Conservation (phyloP, 805 yeast species). For the Cyberlindnera americana region DNA sequence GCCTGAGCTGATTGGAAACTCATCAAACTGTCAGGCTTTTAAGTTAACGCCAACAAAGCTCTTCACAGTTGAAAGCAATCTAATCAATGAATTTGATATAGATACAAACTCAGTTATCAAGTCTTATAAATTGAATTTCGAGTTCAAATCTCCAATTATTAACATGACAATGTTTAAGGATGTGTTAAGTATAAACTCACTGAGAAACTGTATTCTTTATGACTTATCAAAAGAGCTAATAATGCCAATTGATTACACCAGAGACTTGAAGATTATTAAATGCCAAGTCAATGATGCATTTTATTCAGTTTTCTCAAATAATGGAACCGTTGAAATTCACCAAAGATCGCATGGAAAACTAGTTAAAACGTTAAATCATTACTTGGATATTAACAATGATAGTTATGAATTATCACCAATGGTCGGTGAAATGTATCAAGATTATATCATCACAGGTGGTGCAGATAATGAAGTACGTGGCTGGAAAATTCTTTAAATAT, state of each 20-base stretch:
- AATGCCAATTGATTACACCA: not conserved
- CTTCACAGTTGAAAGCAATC: not conserved
- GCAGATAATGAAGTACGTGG: conserved; percentile 12
- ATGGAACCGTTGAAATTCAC: conserved; percentile 11
- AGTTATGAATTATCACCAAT: not conserved
- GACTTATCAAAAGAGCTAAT: not conserved
- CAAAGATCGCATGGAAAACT: not conserved
- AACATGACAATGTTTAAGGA: not conserved
- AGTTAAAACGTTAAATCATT: conserved; percentile 6
- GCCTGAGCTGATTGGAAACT: not conserved
- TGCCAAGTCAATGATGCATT: not conserved
- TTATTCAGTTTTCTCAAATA: conserved; percentile 2
- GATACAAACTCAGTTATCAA: not conserved
- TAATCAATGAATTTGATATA: conserved; percentile 1
- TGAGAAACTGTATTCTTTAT: not conserved
- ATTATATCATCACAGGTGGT: conserved; percentile 15
- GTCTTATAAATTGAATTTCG: not conserved
- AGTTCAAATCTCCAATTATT: not conserved
- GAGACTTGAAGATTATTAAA: not conserved
- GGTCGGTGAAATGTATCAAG: conserved; percentile 7
- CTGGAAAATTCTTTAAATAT: conserved; percentile 8
- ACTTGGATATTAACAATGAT: conserved; percentile 1
- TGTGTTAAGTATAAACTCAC: not conserved
- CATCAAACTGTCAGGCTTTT: conserved; percentile 1
- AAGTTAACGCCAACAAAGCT: not conserved